Conservation (phyloP, 1,284 basidiomycete genomes). For the Butyriboletus appendiculatus region DNA sequence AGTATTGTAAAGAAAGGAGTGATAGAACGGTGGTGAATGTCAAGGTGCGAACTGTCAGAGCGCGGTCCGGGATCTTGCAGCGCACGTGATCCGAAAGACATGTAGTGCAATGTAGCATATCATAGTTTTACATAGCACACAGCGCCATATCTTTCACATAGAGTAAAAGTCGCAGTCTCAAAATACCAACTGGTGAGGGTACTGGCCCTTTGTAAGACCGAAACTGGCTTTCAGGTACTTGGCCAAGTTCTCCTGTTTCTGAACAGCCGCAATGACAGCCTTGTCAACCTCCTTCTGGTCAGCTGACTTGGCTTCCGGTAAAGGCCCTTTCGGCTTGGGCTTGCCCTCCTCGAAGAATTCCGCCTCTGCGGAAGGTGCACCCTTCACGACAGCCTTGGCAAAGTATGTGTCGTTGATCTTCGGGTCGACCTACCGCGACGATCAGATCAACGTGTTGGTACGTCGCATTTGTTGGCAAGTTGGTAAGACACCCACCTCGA, state of each 20-base stretch:
- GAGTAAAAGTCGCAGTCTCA: constrained; percentile 41
- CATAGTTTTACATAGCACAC: constrained; percentile 30
- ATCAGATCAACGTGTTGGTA: constrained; percentile 10
- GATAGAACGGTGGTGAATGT: neutral
- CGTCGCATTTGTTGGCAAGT: constrained; percentile 6
- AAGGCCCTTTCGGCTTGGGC: constrained; percentile 89
- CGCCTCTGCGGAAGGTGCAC: constrained; percentile 81
- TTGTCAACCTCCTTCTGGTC: constrained; percentile 96
- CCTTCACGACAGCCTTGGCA: constrained; percentile 76
- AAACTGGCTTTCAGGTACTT: constrained; percentile 96
- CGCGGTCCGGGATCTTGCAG: neutral
- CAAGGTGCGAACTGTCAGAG: neutral
- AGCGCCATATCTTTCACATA: constrained; percentile 14
- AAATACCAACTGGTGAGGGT: constrained; percentile 87
- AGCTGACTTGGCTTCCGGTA: constrained; percentile 87
- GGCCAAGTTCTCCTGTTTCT: constrained; percentile 89
- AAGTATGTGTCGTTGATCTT: constrained; percentile 98
- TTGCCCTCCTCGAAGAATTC: constrained; percentile 97
- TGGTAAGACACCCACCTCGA: constrained; percentile 55
- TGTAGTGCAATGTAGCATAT: constrained; percentile 18
- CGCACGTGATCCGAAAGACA: constrained; percentile 19
- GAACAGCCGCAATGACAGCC: constrained; percentile 82
- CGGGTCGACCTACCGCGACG: constrained; percentile 63
- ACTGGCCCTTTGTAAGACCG: constrained; percentile 95
- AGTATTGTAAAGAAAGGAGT: constrained; percentile 2